These are phyloP conservation scores for Allium cepa DNA, from an alignment of 106 monocot genomes.

Conservation along the genomic window DNA sequence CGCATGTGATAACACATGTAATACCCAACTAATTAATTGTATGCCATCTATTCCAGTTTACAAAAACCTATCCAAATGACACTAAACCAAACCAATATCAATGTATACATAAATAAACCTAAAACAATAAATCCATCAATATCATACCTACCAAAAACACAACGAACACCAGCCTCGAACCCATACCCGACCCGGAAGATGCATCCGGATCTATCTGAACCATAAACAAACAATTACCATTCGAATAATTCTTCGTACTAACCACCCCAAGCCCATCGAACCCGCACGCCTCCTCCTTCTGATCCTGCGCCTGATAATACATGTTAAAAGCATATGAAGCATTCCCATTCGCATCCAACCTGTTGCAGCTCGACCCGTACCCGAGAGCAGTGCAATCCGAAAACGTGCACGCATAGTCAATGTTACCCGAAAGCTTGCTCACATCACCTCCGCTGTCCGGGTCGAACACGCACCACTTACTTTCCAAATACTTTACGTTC, in stretches of 20 bases:
- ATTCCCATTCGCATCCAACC: slow-evolving; percentile 42
- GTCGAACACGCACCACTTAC: slow-evolving; percentile 49
- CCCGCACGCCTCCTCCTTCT: slow-evolving; percentile 35
- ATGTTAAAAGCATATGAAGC: slow-evolving; percentile 72
- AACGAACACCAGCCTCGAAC: too few relatives aligned
- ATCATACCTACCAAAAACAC: too few relatives aligned
- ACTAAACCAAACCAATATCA: too few relatives aligned
- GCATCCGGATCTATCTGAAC: slow-evolving; percentile 22
- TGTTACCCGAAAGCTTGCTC: slow-evolving; percentile 39
- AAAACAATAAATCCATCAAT: too few relatives aligned
- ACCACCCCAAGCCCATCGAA: slow-evolving; percentile 50
- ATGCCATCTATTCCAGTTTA: too few relatives aligned
- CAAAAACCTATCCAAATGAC: too few relatives aligned
- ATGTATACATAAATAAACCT: too few relatives aligned
- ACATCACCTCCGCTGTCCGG: slow-evolving; percentile 13
- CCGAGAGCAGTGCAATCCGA: slow-evolving; percentile 66
- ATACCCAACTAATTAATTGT: too few relatives aligned
- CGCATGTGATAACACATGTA: too few relatives aligned
- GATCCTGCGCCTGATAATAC: slow-evolving; percentile 48
- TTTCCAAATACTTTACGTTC: slow-evolving; percentile 35
- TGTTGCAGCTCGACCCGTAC: slow-evolving; percentile 52
- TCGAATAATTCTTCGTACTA: slow-evolving; percentile 31
- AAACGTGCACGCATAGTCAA: slow-evolving; percentile 49
- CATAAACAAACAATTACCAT: slow-evolving; percentile 37
- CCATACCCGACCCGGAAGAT: too few relatives aligned